Conservation (phyloP, 805 yeast species). For the Candida yuanshanica region DNA sequence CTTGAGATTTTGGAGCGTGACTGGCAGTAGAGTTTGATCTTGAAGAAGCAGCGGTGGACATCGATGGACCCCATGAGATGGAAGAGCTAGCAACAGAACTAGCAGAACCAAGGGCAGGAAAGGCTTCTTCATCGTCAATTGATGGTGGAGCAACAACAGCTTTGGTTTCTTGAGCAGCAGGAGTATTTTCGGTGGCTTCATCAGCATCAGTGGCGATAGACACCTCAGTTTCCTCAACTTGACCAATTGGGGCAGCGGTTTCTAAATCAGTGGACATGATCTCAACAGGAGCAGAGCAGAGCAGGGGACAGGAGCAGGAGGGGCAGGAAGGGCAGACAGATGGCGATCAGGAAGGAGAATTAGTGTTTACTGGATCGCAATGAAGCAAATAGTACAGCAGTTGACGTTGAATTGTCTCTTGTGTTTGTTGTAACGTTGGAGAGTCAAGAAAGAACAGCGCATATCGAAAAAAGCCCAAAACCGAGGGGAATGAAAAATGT, state of each 20-base stretch:
- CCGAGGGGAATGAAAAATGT: too few species aligned
- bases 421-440: too few species aligned
- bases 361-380: not conserved
- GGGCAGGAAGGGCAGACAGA: not conserved
- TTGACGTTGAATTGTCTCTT: too few species aligned
- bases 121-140: conserved; percentile 48
- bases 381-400: not conserved
- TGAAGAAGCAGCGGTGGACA: conserved; percentile 18
- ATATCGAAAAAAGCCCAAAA: too few species aligned
- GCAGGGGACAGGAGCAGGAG: not conserved
- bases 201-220: conserved; percentile 1
- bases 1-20: conserved; percentile 27
- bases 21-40: conserved; percentile 6
- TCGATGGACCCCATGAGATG: conserved; percentile 39
- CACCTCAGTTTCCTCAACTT: conserved; percentile 1
- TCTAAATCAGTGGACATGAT: conserved; percentile 6
- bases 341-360: not conserved
- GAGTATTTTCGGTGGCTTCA: not conserved
- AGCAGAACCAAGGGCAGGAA: conserved; percentile 55
- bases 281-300: conserved; percentile 3
- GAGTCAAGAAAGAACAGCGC: too few species aligned
- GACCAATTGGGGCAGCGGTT: conserved; percentile 2
- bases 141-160: conserved; percentile 27
- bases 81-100: conserved; percentile 23
- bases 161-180: conserved; percentile 8